Conservation (phyloP, 305 asterid species). For the Solanum hybrid region DNA sequence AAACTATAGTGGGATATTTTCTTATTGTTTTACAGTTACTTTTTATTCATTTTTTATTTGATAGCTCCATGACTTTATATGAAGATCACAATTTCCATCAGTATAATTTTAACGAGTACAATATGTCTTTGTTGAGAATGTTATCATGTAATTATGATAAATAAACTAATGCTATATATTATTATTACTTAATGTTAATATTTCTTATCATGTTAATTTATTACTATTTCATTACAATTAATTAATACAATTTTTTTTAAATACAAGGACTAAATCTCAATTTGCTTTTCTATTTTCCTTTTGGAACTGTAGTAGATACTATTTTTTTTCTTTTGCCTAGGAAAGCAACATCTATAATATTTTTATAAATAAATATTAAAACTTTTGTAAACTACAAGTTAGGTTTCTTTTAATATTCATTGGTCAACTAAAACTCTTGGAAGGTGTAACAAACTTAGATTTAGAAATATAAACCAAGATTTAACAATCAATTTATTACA, state of each 20-base stretch:
- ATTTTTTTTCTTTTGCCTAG: background rate
- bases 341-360: background rate
- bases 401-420: conserved; percentile 1
- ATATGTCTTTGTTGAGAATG: fast-evolving
- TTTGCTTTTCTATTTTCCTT: background rate
- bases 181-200: background rate
- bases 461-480: background rate
- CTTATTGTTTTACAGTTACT: background rate
- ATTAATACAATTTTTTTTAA: background rate
- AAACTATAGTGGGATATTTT: background rate
- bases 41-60: background rate
- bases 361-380: background rate
- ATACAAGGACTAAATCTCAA: background rate
- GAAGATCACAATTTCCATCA: background rate
- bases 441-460: conserved; percentile 8
- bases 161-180: background rate
- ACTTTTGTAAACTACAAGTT: background rate
- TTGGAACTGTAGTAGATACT: background rate
- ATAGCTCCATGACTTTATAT: background rate
- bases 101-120: fast-evolving
- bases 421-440: conserved; percentile 10
- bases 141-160: background rate
- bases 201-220: background rate
- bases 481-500: background rate
- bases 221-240: background rate